A percentile compares a stretch with the other conserved stretches of the same genome.
Evolutionary conservation across 441 rosid genomes (phyloP).

Genomic region (Corymbia calophylla): DNA sequence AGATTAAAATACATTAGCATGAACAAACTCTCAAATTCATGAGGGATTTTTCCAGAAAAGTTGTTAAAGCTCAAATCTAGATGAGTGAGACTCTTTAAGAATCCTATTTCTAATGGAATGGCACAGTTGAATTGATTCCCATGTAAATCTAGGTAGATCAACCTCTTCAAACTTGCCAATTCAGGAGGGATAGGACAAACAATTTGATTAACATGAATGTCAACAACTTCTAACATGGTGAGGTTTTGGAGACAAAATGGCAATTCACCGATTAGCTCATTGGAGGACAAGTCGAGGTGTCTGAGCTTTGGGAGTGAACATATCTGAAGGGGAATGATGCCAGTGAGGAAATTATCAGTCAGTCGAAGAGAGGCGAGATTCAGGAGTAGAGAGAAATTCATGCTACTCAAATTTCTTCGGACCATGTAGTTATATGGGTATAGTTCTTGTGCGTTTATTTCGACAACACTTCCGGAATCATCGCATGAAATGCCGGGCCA

Average conservation of each 20-base stretch:
- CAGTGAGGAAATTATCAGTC: background rate
- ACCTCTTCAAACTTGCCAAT: background rate
- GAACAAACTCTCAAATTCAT: too few relatives aligned
- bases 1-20: too few relatives aligned
- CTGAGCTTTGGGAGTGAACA: background rate
- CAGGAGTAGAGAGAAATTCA: background rate
- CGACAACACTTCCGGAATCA: background rate
- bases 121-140: too few relatives aligned
- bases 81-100: too few relatives aligned
- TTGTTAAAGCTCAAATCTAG: too few relatives aligned
- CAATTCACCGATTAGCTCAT: background rate
- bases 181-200: background rate
- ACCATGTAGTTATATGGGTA: background rate
- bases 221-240: background rate
- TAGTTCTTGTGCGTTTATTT: background rate
- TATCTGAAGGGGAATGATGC: background rate
- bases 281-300: background rate
- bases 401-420: background rate
- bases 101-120: too few relatives aligned
- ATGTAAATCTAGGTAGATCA: background rate
- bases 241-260: background rate
- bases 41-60: too few relatives aligned
- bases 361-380: background rate
- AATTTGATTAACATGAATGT: background rate
- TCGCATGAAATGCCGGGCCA: background rate